phyloP scores from a whole-genome alignment of 345 rosid genomes.

The Trapa incisa region DNA sequence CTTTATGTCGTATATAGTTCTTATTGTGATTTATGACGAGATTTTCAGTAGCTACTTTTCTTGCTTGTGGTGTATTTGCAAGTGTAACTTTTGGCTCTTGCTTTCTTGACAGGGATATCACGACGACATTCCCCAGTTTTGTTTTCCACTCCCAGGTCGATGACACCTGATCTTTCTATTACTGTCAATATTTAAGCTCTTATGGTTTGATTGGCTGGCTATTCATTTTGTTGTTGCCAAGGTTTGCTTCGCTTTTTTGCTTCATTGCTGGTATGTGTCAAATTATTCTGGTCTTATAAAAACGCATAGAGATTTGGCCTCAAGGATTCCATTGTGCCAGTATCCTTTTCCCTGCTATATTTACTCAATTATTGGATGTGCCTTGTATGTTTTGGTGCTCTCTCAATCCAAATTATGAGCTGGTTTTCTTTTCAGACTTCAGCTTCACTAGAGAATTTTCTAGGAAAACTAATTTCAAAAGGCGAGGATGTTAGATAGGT shows the following conservation, averaged over 20 bases:
- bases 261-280: neutral
- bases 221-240: neutral
- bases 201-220: neutral
- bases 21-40: no score
- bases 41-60: no score
- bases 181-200: neutral
- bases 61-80: no score
- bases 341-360: neutral
- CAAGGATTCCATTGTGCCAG: no score
- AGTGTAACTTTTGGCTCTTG: neutral
- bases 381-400: neutral
- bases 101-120: constrained; percentile 58
- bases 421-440: neutral
- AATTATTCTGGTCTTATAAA: neutral
- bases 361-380: neutral
- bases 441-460: neutral
- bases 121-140: constrained; percentile 93
- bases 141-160: constrained; percentile 97
- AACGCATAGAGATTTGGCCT: neutral
- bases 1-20: no score
- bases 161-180: constrained; percentile 36
- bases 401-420: neutral
- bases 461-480: neutral
- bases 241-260: neutral
- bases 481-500: neutral